phyloP scores from a whole-genome alignment of 2,329 filamentous ascomycete species.

The Colletotrichum melonis region DNA sequence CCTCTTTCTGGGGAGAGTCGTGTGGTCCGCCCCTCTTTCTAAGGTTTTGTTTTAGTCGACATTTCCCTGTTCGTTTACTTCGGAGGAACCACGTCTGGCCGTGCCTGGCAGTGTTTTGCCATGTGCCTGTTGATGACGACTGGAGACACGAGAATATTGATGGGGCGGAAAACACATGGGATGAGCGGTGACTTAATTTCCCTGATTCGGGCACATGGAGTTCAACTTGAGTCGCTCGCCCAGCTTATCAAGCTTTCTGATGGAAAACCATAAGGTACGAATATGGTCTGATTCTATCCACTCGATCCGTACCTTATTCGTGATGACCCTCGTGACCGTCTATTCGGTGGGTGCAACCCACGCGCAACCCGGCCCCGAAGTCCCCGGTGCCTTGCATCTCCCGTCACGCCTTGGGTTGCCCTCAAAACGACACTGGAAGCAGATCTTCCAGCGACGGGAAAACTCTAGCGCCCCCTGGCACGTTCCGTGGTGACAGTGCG shows the following conservation, averaged over 20 bases:
- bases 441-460: conserved; percentile 24
- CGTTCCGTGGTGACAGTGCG: background rate
- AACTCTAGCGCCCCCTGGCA: background rate
- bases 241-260: background rate
- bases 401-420: background rate
- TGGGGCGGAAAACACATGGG: background rate
- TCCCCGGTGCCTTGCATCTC: background rate
- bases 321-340: background rate
- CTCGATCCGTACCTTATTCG: background rate
- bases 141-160: background rate
- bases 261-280: background rate
- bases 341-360: background rate
- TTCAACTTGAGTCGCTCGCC: background rate
- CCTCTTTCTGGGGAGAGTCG: no score
- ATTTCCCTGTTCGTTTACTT: background rate
- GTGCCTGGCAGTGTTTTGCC: background rate
- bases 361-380: conserved; percentile 12
- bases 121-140: background rate
- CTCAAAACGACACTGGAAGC: background rate
- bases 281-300: background rate
- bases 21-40: conserved; percentile 8
- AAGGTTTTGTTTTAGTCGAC: background rate
- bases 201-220: background rate
- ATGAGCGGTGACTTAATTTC: background rate
- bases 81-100: background rate